Evolutionary conservation across 441 rosid species (phyloP), one percentile per base, ranked within the genome.

Genomic region (Euphorbia celastroides): DNA sequence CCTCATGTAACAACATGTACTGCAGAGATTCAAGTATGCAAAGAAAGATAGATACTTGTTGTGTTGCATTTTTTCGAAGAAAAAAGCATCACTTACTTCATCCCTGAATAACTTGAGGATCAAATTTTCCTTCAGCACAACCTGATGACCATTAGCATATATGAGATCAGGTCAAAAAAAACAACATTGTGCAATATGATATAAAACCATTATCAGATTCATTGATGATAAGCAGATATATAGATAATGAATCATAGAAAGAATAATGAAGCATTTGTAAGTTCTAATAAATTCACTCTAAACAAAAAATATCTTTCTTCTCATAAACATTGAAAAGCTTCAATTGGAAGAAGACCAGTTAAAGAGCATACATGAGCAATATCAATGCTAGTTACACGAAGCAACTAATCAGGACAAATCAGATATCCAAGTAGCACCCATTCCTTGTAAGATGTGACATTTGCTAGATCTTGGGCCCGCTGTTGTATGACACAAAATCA

Each of bases 401-500:
- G 98, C 76, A 96, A 88, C 82, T 96, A 98, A 72, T 96, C 96
- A 44, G 99, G 99, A 72, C 99, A 96, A 76, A 96, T 98, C 69
- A 92, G 98, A 84, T 96, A 93, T 55, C 99, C 96, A 79, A 92
- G 87, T 69, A 96, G 82, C 74, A 96, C 97, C 99, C 99, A 96
- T 70, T 96, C 97, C 75, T 96, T 79, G 70, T 96, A 96, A 66
- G 96, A 88, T 73, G 99, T 92, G 75, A 93, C 97, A 86, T 96
- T 89, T 73, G 99, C 95, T 61, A 96, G 92, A 84, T 96, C 99
- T 79, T 90, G 98, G 67, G 98, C 98, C 81, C 98, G 88, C 99
- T 96, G 87, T 78, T 71, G 28, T 69, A 65, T 72, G 26, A 68
- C 65, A 78, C 32, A 23, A 9, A 23, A 61, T 60, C 20, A 30